Evolutionary conservation across 331 rosid species (phyloP).

Genomic region (Pyrus hybrid): DNA sequence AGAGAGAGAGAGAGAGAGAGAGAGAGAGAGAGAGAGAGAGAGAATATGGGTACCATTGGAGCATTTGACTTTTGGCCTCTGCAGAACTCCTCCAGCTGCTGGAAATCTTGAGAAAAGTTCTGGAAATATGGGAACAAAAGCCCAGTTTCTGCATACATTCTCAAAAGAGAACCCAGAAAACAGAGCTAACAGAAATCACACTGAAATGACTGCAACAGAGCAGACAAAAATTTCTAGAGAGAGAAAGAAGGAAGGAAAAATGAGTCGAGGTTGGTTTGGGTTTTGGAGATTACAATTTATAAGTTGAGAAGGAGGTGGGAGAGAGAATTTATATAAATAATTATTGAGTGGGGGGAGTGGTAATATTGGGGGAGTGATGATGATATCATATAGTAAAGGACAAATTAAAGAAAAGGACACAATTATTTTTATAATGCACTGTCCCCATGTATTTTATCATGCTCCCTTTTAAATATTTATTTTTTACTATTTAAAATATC

Average conservation of each 20-base stretch:
- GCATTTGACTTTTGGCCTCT: constrained; percentile 46
- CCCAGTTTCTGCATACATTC: constrained; percentile 81
- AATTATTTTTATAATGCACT: constrained; percentile 36
- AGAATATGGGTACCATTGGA: constrained; percentile 65
- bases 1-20: constrained; percentile 11
- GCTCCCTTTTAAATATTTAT: constrained; percentile 4
- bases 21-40: background rate
- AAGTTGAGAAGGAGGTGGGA: background rate
- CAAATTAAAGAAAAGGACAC: constrained; percentile 51
- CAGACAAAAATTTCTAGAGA: constrained; percentile 4
- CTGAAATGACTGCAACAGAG: background rate
- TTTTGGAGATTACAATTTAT: constrained; percentile 4
- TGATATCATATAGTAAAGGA: constrained; percentile 35
- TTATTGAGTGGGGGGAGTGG: constrained; percentile 13
- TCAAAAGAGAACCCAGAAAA: constrained; percentile 12
- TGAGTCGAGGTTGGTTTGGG: background rate
- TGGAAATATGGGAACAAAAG: constrained; percentile 65
- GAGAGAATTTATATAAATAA: constrained; percentile 28
- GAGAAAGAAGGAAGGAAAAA: too few relatives aligned
- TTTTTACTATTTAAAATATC: background rate
- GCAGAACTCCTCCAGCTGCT: constrained; percentile 82
- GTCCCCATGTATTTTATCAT: constrained; percentile 41
- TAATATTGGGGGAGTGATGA: constrained; percentile 10
- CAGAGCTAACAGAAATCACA: constrained; percentile 12
- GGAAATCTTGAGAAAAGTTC: constrained; percentile 68